phyloP scores from a whole-genome alignment of 1,139 yeast genomes.

The Waltiozyma solani region DNA sequence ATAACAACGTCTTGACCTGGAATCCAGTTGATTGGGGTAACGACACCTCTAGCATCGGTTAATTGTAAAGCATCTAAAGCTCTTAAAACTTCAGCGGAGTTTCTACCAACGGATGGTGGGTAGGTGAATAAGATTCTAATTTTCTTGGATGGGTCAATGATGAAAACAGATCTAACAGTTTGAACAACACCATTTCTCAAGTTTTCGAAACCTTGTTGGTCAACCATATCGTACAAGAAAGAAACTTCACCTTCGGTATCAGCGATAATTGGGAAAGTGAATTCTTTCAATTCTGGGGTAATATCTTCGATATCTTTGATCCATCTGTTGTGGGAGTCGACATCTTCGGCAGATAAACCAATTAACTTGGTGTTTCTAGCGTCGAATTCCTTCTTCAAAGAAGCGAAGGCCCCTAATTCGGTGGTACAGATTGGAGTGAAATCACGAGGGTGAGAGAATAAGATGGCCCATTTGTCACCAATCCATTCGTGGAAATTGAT shows the following conservation, averaged over 20 bases:
- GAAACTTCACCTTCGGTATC: slow-evolving; percentile 77
- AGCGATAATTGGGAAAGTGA: slow-evolving; percentile 80
- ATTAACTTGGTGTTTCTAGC: slow-evolving; percentile 75
- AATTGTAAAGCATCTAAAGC: slow-evolving; percentile 79
- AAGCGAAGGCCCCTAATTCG: slow-evolving; percentile 86
- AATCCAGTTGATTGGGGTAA: slow-evolving; percentile 60
- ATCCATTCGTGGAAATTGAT: slow-evolving; percentile 75
- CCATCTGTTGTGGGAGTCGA: slow-evolving; percentile 74
- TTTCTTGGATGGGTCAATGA: slow-evolving; percentile 82
- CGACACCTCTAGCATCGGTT: slow-evolving; percentile 70
- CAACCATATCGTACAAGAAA: slow-evolving; percentile 80
- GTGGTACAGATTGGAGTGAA: slow-evolving; percentile 95
- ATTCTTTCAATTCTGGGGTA: slow-evolving; percentile 46
- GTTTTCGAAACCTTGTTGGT: slow-evolving; percentile 77
- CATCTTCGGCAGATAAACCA: slow-evolving; percentile 75
- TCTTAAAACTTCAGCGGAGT: slow-evolving; percentile 79
- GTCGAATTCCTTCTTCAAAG: slow-evolving; percentile 72
- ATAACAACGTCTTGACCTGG: slow-evolving; percentile 79
- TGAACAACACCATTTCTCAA: slow-evolving; percentile 58
- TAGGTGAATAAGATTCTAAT: slow-evolving; percentile 74
- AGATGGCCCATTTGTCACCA: slow-evolving; percentile 74
- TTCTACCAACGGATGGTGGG: slow-evolving; percentile 90
- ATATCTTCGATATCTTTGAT: slow-evolving; percentile 79
- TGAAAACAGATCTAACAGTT: slow-evolving; percentile 59
- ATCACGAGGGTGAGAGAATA: slow-evolving; percentile 91